Base-by-base conservation (phyloP, 1,284 basidiomycete genomes). In the Fomes fomentarius region DNA sequence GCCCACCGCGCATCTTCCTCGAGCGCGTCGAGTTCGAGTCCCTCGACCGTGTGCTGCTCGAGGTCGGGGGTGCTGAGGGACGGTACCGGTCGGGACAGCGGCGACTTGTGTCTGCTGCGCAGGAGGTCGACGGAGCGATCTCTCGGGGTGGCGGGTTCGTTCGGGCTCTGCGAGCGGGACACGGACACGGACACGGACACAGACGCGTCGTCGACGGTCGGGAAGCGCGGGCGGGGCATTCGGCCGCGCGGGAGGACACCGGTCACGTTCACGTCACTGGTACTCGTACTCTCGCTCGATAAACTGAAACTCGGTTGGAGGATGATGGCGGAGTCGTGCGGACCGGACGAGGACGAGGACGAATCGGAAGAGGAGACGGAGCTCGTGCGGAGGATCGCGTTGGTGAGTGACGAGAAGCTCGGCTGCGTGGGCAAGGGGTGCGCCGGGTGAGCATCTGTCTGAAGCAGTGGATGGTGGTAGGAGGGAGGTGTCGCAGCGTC, bases 291-390 rank as follows among this genome's bases (percentile, higher is more conserved):
- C n/a, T n/a, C 51, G 21, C 42, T 57, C 11, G 65, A 62, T 3
- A 52, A 34, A 46, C 48, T 58, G 2, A 52, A 34, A 46, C 48
- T 58, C 1, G 74, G 69, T 8, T 70, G 69, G 24, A 68, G 39
- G 45, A 68, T 43, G 14, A 67, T 52, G 5, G 69, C 63, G 4
- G 73, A 67, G 25, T 71, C 72, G 39, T 64, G 58, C 15, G 66
- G 54, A 39, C 69, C 70, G 41, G 66, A 64, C 19, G 64, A 66
- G 30, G 66, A 19, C 37, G 63, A 52, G 55, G 69, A 62, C 19
- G 64, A 66, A 31, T 67, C 21, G 39, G 63, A 52, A 56, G 69
- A 62, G 47, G 63, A 63, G 6, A 51, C 47, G 5, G 69, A 70
- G n/a, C 31, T 59, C 31, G 66, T 67, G 46, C 65, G 63, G 21